Evolutionary conservation across 2,329 filamentous ascomycete species (phyloP), one percentile per base, ranked within the genome.

Genomic region (Aspergillus sp.): DNA sequence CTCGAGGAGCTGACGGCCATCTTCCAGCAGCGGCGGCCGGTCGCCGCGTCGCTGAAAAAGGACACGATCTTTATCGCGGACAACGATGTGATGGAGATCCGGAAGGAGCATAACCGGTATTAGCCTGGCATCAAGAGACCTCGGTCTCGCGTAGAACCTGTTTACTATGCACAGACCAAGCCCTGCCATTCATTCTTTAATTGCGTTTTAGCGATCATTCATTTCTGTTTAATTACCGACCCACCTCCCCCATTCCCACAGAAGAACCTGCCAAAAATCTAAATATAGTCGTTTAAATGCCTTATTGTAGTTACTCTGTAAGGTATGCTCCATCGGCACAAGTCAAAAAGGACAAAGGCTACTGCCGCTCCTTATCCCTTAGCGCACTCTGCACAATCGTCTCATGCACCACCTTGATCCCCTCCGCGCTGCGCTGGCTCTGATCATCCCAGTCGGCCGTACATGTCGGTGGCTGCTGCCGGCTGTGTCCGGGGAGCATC

Each of bases 1-100:
- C 74, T 82, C 45, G 79, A 82, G 64, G 79, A 82, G 65, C 65
- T 82, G 49, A 77, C 81, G 50, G 73, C 75, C 42, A 80, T 82
- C 54, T 72, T 71, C 51, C 60, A 66, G 48, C 51, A 62, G 10
- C 51, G 47, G 44, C 63, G 60, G 46, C 67, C 67, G 0, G 65
- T 69, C 61, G 77, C 77, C 63, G 70, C 71, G 14, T 79, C 76
- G 20, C 64, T 72, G 4, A 57, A 68, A 56, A 76, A 57, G 32
- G 55, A 56, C 9, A 56, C 56, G 26, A 43, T 64, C 9, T 47
- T 60, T n/a, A 40, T 58, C 10, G 45, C 38, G 1, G 53, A 50
- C 2, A 57, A 51, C 1, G 51, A 58, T 17, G 53, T 45, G 11
- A 48, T 49, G 14, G 51, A 49, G 20, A 36, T 55, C 16, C 35